Evolutionary conservation across 768 basidiomycete species (phyloP).

Genomic region (Hericium coralloides): DNA sequence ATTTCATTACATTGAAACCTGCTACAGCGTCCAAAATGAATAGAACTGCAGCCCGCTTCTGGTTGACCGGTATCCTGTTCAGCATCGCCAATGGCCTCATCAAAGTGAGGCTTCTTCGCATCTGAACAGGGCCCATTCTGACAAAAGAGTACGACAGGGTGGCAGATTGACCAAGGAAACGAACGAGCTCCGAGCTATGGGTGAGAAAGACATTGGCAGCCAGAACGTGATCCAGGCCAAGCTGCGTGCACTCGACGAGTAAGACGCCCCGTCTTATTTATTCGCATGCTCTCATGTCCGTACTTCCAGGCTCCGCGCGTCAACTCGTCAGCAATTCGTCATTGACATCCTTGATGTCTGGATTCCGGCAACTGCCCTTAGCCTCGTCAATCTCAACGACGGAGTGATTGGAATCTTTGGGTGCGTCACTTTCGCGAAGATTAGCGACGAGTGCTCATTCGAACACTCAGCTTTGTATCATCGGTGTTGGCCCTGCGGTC

Average conservation of each 20-base stretch:
- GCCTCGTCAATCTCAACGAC: conserved; percentile 70
- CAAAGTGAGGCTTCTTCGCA: conserved; percentile 39
- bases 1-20: conserved; percentile 52
- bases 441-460: conserved; percentile 1
- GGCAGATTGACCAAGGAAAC: conserved; percentile 53
- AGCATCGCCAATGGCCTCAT: conserved; percentile 63
- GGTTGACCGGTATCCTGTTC: conserved; percentile 80
- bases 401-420: conserved; percentile 81
- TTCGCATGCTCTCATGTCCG: conserved; percentile 5
- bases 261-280: conserved; percentile 17
- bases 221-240: conserved; percentile 59
- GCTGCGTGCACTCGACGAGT: conserved; percentile 49
- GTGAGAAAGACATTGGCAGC: conserved; percentile 61
- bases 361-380: conserved; percentile 81
- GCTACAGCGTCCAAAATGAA: conserved; percentile 51
- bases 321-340: conserved; percentile 68
- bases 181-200: conserved; percentile 40
- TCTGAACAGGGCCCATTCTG: background rate
- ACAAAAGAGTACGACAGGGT: conserved; percentile 30
- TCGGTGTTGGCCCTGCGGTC: conserved; percentile 12
- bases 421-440: conserved; percentile 34
- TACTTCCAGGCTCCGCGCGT: conserved; percentile 44
- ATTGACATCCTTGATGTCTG: conserved; percentile 83
- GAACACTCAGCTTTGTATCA: conserved; percentile 56
- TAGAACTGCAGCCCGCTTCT: conserved; percentile 71